These are phyloP conservation scores for Vitis amurensis DNA, from an alignment of 164 flowering plant species.

Conservation along the genomic window DNA sequence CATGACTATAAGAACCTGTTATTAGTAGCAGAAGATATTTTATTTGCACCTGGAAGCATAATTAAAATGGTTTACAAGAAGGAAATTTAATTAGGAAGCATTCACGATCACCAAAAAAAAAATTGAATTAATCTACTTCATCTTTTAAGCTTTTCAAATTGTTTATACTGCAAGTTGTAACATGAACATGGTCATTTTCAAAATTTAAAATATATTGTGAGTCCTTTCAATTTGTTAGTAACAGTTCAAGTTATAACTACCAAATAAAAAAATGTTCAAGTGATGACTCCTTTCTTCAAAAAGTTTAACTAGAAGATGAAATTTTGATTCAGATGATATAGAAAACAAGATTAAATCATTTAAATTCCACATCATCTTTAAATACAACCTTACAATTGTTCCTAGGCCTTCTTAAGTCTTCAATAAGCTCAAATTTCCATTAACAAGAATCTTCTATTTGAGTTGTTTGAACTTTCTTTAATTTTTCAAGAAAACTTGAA, in stretches of 20 bases:
- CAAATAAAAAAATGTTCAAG: background rate
- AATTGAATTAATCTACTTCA: background rate
- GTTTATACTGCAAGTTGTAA: background rate
- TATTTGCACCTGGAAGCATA: conserved; percentile 3
- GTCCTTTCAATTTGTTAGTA: too few species aligned
- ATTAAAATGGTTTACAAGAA: background rate
- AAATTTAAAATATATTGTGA: background rate
- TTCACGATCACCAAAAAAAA: background rate
- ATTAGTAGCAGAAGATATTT: background rate
- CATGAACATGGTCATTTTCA: background rate
- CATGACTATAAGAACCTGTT: conserved; percentile 16
- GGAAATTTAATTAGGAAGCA: background rate
- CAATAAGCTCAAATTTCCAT: too few species aligned
- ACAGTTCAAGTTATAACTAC: too few species aligned
- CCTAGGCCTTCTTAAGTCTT: too few species aligned
- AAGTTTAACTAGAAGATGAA: background rate
- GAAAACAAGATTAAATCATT: background rate
- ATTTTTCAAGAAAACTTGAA: too few species aligned
- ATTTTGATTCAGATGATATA: background rate
- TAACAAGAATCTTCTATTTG: too few species aligned
- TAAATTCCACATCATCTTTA: background rate
- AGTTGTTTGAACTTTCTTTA: too few species aligned
- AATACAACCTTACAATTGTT: too few species aligned
- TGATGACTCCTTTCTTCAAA: background rate
- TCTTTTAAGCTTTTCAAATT: background rate